Evolutionary conservation across 768 basidiomycete genomes (phyloP), one percentile per base, ranked within the genome.

Genomic region (Boletus vermiculosoides): DNA sequence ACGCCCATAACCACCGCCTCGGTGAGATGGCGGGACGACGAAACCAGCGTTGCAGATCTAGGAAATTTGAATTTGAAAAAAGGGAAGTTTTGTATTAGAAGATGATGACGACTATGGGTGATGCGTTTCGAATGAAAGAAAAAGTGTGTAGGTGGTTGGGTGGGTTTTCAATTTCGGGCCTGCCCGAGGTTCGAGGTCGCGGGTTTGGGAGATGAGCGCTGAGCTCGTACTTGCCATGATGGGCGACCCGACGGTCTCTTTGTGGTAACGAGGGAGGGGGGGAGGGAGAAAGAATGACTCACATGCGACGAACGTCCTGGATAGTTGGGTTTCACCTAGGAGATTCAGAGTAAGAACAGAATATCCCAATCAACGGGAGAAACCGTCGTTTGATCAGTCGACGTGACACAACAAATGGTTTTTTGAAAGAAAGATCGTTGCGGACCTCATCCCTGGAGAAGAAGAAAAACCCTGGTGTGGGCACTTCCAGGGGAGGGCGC

Each of bases 11-110:
- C 88, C 85, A 36, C 76, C 73, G 3, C 84, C 84, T 25, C 92
- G 80, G 33, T 85, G 83, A 0, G 65, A 64, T 6, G 81, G 77
- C 22, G 87, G 83, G 8, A 94, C 86, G 36, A 96, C 77, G 73
- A 97, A 97, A 3, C 94, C 94, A 5, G 83, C 93, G 64, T 96
- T 97, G 74, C 92, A 93, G 58, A 90, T 89, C 87, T 92, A 36
- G 39, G 49, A 22, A 41, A 45, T 4, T 28, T 47, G 45, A 25
- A 50, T 36, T 33, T 48, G 23, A 46, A 34, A 28, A 45, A 45
- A 45, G 18, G 20, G 1, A 28, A 3, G 8, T 10, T 20, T 10
- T 5, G 37, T 10, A 39, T 41, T 31, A 39, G 37, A 50, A n/a
- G n/a, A 50, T 50, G 49, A 50, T 50, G 45, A 15, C 2, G 45